Evolutionary conservation across 306 rosid species (phyloP).

Genomic region (Arachis stenosperma): DNA sequence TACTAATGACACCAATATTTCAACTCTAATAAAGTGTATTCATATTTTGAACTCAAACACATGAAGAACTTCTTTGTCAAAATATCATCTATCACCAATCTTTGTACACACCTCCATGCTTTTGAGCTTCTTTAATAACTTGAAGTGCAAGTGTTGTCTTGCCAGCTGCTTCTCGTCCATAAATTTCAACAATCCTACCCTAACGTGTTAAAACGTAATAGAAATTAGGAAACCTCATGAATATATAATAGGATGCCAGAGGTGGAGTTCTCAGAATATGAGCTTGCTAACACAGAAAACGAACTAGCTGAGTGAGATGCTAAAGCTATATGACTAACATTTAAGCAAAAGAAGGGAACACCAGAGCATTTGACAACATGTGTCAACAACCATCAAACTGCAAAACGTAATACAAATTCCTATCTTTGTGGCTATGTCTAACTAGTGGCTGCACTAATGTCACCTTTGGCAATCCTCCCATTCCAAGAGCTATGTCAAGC

Average conservation of each 20-base stretch:
- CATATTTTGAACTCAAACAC: conserved; percentile 1
- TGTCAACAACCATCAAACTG: conserved; percentile 28
- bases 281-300: not conserved
- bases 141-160: conserved; percentile 93
- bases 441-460: not conserved
- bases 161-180: conserved; percentile 89
- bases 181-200: conserved; percentile 93
- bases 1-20: not conserved
- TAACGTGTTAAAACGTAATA: conserved; percentile 36
- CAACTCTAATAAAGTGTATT: not conserved
- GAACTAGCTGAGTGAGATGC: too few relatives aligned
- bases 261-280: not conserved
- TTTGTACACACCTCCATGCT: conserved; percentile 66
- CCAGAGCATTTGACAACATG: conserved; percentile 24
- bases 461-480: conserved; percentile 91
- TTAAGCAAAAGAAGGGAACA: too few relatives aligned
- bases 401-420: conserved; percentile 18
- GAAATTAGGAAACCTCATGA: conserved; percentile 8
- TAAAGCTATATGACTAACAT: too few relatives aligned
- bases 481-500: conserved; percentile 86
- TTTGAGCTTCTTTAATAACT: conserved; percentile 86
- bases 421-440: not conserved
- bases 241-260: conserved; percentile 23
- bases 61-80: conserved; percentile 12
- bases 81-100: conserved; percentile 3